Evolutionary conservation across 106 monocot genomes (phyloP).

Genomic region (Agapanthus africanus): DNA sequence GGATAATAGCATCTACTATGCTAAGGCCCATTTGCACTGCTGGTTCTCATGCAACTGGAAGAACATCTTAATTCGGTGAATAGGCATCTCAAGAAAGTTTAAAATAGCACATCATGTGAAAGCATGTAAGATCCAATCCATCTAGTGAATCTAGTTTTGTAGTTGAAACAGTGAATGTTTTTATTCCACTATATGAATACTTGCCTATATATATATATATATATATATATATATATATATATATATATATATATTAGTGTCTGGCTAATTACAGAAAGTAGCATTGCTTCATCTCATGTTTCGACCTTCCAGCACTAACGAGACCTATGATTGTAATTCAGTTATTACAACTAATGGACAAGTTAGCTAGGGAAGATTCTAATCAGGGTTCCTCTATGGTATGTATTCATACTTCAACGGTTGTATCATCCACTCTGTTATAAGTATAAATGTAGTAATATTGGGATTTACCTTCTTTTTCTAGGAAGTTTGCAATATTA

Average conservation of each 20-base stretch:
- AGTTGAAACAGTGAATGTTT: not conserved
- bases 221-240: no score
- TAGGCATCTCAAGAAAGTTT: no score
- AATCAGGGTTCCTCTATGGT: conserved; percentile 42
- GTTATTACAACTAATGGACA: conserved; percentile 73
- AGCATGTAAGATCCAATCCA: not conserved
- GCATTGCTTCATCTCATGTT: not conserved
- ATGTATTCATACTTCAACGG: conserved; percentile 6
- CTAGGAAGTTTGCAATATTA: conserved; percentile 56
- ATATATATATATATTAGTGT: no score
- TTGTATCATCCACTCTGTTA: not conserved
- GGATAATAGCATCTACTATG: not conserved
- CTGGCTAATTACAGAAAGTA: no score
- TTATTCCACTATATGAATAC: not conserved
- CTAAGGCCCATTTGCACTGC: not conserved
- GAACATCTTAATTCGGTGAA: no score
- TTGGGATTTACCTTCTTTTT: not conserved
- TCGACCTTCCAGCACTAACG: not conserved
- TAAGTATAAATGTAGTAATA: conserved; percentile 6
- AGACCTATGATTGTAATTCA: conserved; percentile 17
- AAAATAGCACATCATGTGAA: no score
- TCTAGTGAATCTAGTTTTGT: not conserved
- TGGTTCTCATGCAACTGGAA: no score
- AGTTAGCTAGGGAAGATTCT: conserved; percentile 29
- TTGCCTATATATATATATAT: no score